Conservation (phyloP, 495 filamentous ascomycete genomes). For the Lepidopterella palustris region DNA sequence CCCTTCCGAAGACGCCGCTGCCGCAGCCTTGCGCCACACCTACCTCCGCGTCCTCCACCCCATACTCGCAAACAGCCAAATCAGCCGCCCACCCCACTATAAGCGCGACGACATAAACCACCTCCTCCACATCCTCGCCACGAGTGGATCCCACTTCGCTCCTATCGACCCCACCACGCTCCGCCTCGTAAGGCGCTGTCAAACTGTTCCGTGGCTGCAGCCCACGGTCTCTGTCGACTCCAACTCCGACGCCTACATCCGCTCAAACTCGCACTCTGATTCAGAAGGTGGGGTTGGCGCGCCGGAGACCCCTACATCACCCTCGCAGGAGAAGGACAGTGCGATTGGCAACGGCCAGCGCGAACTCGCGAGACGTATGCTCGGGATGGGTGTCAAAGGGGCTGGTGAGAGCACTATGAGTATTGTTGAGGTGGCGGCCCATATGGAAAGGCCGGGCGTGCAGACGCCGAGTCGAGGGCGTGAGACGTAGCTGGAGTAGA, state of each 20-base stretch:
- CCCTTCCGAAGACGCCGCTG: conserved; percentile 52
- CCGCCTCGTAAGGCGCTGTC: conserved; percentile 74
- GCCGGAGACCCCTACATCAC: conserved; percentile 7
- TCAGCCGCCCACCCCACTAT: conserved; percentile 74
- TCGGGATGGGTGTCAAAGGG: conserved; percentile 31
- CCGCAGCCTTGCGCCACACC: conserved; percentile 74
- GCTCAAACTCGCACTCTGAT: conserved; percentile 1
- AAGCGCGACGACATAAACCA: conserved; percentile 80
- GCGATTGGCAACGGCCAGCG: conserved; percentile 20
- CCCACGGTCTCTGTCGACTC: neutral
- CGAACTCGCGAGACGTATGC: conserved; percentile 26
- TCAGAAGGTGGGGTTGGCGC: conserved; percentile 9
- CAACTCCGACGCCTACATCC: neutral
- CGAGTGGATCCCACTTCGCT: conserved; percentile 64
- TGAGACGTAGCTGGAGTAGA: neutral
- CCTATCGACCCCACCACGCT: conserved; percentile 86
- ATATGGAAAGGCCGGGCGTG: conserved; percentile 78
- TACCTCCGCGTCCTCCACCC: conserved; percentile 95
- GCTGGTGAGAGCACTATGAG: conserved; percentile 29
- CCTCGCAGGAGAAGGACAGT: conserved; percentile 1
- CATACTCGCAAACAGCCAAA: conserved; percentile 81
- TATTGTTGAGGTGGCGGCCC: conserved; percentile 68
- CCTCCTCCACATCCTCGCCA: conserved; percentile 60
- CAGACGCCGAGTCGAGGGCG: conserved; percentile 67
- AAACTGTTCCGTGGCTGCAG: conserved; percentile 74